Conservation (phyloP, 2,329 filamentous ascomycete species). For the Pyrenochaeta sp. region DNA sequence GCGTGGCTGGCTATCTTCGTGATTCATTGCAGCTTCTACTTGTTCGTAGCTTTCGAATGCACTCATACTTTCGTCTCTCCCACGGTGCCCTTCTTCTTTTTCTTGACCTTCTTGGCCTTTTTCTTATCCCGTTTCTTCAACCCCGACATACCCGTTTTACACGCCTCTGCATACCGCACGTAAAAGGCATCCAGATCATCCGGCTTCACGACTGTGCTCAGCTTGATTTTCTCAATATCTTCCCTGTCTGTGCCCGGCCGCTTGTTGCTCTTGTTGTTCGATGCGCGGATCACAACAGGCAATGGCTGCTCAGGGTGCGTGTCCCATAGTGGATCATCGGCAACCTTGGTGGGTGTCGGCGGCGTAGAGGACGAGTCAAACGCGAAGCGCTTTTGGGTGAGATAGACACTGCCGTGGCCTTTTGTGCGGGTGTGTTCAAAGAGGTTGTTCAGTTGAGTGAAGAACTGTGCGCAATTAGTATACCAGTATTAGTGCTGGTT, state of each 20-base stretch:
- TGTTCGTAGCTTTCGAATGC: background rate
- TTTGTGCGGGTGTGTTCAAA: slow-evolving; percentile 73
- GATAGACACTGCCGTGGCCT: slow-evolving; percentile 75
- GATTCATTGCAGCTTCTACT: background rate
- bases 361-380: slow-evolving; percentile 53
- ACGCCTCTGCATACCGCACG: slow-evolving; percentile 84
- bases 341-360: slow-evolving; percentile 48
- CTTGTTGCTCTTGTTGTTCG: slow-evolving; percentile 73
- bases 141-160: slow-evolving; percentile 85
- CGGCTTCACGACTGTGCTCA: slow-evolving; percentile 83
- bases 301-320: slow-evolving; percentile 66
- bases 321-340: slow-evolving; percentile 67
- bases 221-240: slow-evolving; percentile 70
- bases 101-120: slow-evolving; percentile 81
- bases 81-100: slow-evolving; percentile 65
- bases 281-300: slow-evolving; percentile 82
- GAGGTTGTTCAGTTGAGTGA: slow-evolving; percentile 71
- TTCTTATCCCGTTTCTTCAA: slow-evolving; percentile 94
- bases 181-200: slow-evolving; percentile 84
- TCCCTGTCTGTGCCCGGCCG: slow-evolving; percentile 49
- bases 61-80: slow-evolving; percentile 32
- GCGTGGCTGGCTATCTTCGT: background rate
- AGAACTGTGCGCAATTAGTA: slow-evolving; percentile 67
- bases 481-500: no score
- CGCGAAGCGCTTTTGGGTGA: slow-evolving; percentile 75